Conservation (phyloP, 2,329 filamentous ascomycete genomes). For the Ceratocystis albifundus region DNA sequence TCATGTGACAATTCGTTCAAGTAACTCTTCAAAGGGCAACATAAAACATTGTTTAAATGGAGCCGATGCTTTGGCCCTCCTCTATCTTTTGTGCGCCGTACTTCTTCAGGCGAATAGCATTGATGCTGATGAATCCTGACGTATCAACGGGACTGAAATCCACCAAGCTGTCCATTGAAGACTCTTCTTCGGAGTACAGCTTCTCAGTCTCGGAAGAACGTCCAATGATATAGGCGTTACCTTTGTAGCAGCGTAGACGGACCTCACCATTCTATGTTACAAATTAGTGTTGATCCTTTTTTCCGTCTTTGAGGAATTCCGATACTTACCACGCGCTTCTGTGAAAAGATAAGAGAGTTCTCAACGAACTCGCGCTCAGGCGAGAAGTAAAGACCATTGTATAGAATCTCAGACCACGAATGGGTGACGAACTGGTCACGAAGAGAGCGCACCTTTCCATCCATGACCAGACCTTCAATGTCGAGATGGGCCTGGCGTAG, state of each 20-base stretch:
- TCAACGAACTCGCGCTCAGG: slow-evolving; percentile 46
- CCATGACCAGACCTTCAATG: slow-evolving; percentile 47
- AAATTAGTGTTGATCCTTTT: not conserved
- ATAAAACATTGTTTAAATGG: not conserved
- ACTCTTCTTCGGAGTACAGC: slow-evolving; percentile 41
- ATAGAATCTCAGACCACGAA: slow-evolving; percentile 33
- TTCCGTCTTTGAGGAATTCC: not conserved
- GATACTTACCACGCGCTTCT: slow-evolving; percentile 38
- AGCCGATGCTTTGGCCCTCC: slow-evolving; percentile 28
- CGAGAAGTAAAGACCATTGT: slow-evolving; percentile 47
- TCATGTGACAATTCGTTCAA: too few relatives aligned
- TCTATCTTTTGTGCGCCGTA: slow-evolving; percentile 30
- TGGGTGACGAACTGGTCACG: slow-evolving; percentile 43
- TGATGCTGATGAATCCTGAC: slow-evolving; percentile 52
- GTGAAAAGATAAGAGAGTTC: slow-evolving; percentile 47
- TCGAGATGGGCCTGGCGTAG: slow-evolving; percentile 32
- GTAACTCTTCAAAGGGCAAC: too few relatives aligned
- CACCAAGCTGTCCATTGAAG: slow-evolving; percentile 41
- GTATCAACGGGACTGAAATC: slow-evolving; percentile 35
- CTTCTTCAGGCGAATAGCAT: slow-evolving; percentile 54
- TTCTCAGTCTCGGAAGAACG: slow-evolving; percentile 38
- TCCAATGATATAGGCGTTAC: slow-evolving; percentile 36
- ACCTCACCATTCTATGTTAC: slow-evolving; percentile 30
- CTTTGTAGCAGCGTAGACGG: slow-evolving; percentile 37
- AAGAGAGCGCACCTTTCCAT: slow-evolving; percentile 42